Base-by-base conservation (phyloP, 1,284 basidiomycete genomes). In the Vanrija humicola region DNA sequence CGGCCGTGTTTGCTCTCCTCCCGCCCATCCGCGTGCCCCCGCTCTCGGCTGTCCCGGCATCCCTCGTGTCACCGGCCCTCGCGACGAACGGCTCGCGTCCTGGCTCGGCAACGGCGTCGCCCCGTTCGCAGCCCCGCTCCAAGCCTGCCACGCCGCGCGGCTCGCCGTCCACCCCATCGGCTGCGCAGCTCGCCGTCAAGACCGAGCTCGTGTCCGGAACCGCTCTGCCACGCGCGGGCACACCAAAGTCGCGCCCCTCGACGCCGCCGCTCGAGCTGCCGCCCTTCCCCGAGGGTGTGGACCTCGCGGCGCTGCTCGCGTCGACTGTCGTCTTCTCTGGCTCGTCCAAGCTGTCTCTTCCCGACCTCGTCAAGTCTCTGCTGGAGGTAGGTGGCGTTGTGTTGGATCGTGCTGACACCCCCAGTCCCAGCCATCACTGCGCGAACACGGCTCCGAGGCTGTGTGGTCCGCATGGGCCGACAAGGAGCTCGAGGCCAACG, bases 291-390 rank as follows among this genome's bases (percentile, higher is more conserved):
- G 52, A 43, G 0, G 61, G 55, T 15, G 52, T 75, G 26, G 77
- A 78, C 59, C 55, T 76, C 5, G 59, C 71, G 0, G 74, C 76
- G 0, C 61, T 78, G 12, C 65, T 77, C 14, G 73, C 74, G n/a
- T 66, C 67, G 3, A 76, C 74, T 4, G 65, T 78, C 15, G 77
- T 77, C 5, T 78, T 78, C 56, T 74, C 71, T 7, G 74, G 75
- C n/a, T 67, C 64, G 5, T 74, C 73, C n/a, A 75, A 75, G 48
- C 65, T 75, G 28, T 67, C 67, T 42, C 60, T 74, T 14, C 72
- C 74, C 25, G 75, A 77, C 56, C 63, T 78, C 34, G 72, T 77
- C 48, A 74, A 73, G 54, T 65, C 68, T 15, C 70, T 78, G 46
- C 64, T 78, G 16, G 76, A 77, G 55, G 72, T 75, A 54, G 12